phyloP scores from a whole-genome alignment of 1,139 yeast species.

The Diutina catenulata region DNA sequence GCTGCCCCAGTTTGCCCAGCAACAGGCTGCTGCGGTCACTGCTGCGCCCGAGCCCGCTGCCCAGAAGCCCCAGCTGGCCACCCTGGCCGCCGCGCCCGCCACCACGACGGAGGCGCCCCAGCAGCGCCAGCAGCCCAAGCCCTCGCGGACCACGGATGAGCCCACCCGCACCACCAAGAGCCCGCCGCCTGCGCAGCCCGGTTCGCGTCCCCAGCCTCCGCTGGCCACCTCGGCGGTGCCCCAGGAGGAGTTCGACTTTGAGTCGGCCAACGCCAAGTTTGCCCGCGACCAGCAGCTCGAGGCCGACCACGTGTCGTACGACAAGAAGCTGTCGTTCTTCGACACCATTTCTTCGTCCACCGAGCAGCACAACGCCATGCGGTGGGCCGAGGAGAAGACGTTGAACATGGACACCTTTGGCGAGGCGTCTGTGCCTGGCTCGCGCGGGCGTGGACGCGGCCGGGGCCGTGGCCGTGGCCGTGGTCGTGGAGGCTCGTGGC shows the following conservation, averaged over 20 bases:
- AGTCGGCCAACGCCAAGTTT: conserved; percentile 54
- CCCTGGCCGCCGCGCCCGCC: neutral
- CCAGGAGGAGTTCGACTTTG: conserved; percentile 41
- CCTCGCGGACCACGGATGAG: neutral
- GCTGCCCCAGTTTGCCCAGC: too few relatives aligned
- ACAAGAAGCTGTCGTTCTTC: conserved; percentile 56
- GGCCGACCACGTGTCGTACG: conserved; percentile 10
- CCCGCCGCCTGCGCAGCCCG: neutral
- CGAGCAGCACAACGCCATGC: conserved; percentile 3
- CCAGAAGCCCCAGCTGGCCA: neutral
- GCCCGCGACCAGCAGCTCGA: conserved; percentile 16
- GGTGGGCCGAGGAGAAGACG: conserved; percentile 4
- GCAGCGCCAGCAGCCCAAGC: neutral
- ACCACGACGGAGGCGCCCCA: conserved; percentile 1
- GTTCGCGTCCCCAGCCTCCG: neutral
- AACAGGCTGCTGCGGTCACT: neutral
- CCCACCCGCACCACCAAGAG: conserved; percentile 1
- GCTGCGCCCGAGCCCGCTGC: neutral
- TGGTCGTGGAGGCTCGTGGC: conserved; percentile 15
- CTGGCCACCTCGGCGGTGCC: conserved; percentile 3
- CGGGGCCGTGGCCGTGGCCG: conserved; percentile 22
- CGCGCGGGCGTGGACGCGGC: conserved; percentile 20
- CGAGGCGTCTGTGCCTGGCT: conserved; percentile 25
- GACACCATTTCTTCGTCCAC: conserved; percentile 54
- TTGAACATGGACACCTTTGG: conserved; percentile 63